Percentiles rank a stretch among this genome's conserved stretches.
Conservation (phyloP, 495 filamentous ascomycete species). For the Clohesyomyces aquaticus region DNA sequence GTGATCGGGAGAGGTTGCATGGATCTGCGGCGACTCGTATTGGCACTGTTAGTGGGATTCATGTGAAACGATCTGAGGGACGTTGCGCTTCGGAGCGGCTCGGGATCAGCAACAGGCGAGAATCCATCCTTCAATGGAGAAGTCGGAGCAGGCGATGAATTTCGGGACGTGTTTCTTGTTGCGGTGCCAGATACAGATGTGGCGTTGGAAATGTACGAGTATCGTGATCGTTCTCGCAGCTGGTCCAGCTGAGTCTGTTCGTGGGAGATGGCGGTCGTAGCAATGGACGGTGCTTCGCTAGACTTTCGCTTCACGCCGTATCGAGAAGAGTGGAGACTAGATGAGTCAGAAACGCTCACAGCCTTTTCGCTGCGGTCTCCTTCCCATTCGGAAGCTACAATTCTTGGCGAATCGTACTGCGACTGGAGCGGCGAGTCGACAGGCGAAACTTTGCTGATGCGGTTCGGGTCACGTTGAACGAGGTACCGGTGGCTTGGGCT, state of each 20-base stretch:
- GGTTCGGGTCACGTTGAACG: conserved; percentile 29
- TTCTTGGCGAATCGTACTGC: conserved; percentile 37
- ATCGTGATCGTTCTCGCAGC: conserved; percentile 38
- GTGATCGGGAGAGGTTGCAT: conserved; percentile 41
- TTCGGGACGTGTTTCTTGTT: conserved; percentile 40
- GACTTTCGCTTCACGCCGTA: conserved; percentile 30
- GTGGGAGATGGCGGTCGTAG: conserved; percentile 35
- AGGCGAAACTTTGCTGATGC: conserved; percentile 29
- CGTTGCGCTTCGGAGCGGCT: conserved; percentile 35
- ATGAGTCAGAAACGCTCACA: conserved; percentile 31
- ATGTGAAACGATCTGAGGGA: conserved; percentile 41
- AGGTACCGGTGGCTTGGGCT: conserved; percentile 35
- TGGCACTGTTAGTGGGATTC: conserved; percentile 36
- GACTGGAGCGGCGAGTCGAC: conserved; percentile 30
- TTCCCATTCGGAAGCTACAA: conserved; percentile 37
- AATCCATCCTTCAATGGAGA: conserved; percentile 40
- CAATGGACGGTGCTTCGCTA: conserved; percentile 37
- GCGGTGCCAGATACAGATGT: conserved; percentile 37
- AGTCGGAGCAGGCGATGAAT: conserved; percentile 39
- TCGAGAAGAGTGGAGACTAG: conserved; percentile 32
- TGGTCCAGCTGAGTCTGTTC: conserved; percentile 41
- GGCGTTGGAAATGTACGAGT: conserved; percentile 38
- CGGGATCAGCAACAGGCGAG: conserved; percentile 26
- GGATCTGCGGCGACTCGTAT: conserved; percentile 39
- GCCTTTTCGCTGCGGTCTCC: conserved; percentile 26